These are phyloP conservation scores for Tilletia indica DNA, from an alignment of 1,284 basidiomycete genomes.

Conservation along the genomic window DNA sequence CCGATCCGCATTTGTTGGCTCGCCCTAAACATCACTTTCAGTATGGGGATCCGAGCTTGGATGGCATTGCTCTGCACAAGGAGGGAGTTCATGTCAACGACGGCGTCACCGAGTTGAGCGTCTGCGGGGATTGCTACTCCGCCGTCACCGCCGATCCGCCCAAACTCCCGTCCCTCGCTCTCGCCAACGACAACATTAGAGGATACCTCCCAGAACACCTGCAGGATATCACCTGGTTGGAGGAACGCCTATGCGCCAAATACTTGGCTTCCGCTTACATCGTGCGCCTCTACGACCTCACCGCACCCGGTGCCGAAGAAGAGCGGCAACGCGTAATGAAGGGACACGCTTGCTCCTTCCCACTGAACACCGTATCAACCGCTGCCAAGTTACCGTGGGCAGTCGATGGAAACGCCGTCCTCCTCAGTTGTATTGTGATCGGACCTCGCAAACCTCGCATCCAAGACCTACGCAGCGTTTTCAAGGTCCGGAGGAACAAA, in stretches of 20 bases:
- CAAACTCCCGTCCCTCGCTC: background rate
- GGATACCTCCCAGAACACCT: background rate
- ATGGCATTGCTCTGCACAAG: background rate
- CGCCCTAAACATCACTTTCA: background rate
- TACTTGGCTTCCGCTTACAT: background rate
- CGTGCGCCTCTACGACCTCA: background rate
- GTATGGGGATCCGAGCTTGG: background rate
- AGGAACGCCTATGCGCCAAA: conserved; percentile 8
- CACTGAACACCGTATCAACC: background rate
- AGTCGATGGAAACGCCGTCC: background rate
- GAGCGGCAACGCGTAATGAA: background rate
- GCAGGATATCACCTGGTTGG: background rate
- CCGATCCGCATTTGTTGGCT: background rate
- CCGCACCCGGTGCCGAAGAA: background rate
- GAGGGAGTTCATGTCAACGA: background rate
- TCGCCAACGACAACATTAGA: background rate
- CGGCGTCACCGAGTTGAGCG: background rate
- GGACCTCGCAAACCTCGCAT: background rate
- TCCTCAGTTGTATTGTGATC: background rate
- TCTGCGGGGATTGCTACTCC: background rate
- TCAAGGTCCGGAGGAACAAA: background rate
- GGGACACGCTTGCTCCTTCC: background rate
- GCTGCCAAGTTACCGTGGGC: background rate
- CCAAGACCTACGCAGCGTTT: background rate
- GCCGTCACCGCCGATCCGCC: background rate